Conservation (phyloP, 1,284 basidiomycete species). For the Marasmius sp. region DNA sequence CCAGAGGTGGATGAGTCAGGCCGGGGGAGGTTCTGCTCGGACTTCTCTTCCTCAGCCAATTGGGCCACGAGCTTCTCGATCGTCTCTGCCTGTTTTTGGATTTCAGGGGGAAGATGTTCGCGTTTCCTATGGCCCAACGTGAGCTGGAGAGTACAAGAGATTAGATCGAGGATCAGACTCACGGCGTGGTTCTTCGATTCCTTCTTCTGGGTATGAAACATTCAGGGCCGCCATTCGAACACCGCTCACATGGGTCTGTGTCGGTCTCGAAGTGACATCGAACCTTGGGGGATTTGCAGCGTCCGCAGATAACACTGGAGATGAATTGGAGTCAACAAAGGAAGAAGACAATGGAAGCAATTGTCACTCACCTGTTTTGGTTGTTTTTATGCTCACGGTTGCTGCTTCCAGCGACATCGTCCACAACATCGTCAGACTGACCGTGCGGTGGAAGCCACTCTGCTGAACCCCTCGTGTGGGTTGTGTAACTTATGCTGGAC, state of each 20-base stretch:
- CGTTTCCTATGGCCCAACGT: slow-evolving; percentile 55
- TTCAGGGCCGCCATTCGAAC: slow-evolving; percentile 62
- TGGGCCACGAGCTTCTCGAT: slow-evolving; percentile 68
- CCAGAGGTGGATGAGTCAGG: slow-evolving; percentile 18
- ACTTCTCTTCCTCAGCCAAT: slow-evolving; percentile 55
- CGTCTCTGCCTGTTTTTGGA: slow-evolving; percentile 66
- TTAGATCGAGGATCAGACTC: slow-evolving; percentile 24
- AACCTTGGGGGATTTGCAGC: slow-evolving; percentile 78
- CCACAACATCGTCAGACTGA: too few relatives aligned
- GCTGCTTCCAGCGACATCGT: too few relatives aligned
- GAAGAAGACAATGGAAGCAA: too few relatives aligned
- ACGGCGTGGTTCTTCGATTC: slow-evolving; percentile 73
- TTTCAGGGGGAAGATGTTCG: slow-evolving; percentile 70
- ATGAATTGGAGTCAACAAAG: neutral
- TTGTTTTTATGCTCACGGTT: too few relatives aligned
- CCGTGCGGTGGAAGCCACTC: too few relatives aligned
- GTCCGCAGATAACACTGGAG: slow-evolving; percentile 54
- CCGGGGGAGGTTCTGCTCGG: slow-evolving; percentile 17
- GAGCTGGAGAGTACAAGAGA: slow-evolving; percentile 3
- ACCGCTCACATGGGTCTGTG: slow-evolving; percentile 69
- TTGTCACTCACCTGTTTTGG: too few relatives aligned
- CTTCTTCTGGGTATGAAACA: slow-evolving; percentile 76
- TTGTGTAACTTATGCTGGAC: too few relatives aligned
- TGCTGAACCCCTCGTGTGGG: too few relatives aligned
- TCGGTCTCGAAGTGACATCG: slow-evolving; percentile 70